These are phyloP conservation scores for Boletus huronensis DNA, from an alignment of 768 basidiomycete species.

Conservation along the genomic window DNA sequence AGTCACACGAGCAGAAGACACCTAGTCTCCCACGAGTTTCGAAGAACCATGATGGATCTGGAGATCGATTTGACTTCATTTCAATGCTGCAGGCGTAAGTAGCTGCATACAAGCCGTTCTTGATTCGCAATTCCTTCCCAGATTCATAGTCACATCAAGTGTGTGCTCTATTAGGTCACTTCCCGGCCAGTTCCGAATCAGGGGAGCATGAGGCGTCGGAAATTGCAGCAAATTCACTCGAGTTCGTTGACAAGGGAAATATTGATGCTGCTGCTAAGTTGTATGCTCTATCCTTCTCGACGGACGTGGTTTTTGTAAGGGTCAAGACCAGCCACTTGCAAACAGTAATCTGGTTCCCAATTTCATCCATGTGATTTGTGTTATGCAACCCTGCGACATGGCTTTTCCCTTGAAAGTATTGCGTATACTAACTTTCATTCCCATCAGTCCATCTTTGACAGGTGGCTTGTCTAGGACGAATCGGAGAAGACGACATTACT, in stretches of 20 bases:
- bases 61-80: slow-evolving; percentile 10
- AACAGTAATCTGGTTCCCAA: slow-evolving; percentile 1
- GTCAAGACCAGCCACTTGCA: neutral
- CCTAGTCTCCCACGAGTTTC: slow-evolving; percentile 1
- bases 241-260: slow-evolving; percentile 1
- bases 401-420: neutral
- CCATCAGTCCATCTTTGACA: slow-evolving; percentile 9
- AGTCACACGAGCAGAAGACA: slow-evolving; percentile 27
- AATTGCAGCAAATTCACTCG: slow-evolving; percentile 1
- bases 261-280: neutral
- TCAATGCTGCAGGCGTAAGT: neutral
- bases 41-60: slow-evolving; percentile 15
- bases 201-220: neutral
- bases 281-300: neutral
- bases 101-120: neutral
- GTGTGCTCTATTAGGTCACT: slow-evolving; percentile 1
- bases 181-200: neutral
- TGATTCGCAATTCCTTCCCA: slow-evolving; percentile 8
- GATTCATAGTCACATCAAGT: slow-evolving; percentile 7
- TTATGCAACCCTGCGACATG: neutral
- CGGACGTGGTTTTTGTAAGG: neutral
- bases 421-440: slow-evolving; percentile 8
- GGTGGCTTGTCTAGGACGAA: slow-evolving; percentile 5
- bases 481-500: neutral
- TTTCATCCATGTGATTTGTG: neutral